Evolutionary conservation across 345 rosid species (phyloP), one percentile per base, ranked within the genome.

Genomic region (Citrus medica): DNA sequence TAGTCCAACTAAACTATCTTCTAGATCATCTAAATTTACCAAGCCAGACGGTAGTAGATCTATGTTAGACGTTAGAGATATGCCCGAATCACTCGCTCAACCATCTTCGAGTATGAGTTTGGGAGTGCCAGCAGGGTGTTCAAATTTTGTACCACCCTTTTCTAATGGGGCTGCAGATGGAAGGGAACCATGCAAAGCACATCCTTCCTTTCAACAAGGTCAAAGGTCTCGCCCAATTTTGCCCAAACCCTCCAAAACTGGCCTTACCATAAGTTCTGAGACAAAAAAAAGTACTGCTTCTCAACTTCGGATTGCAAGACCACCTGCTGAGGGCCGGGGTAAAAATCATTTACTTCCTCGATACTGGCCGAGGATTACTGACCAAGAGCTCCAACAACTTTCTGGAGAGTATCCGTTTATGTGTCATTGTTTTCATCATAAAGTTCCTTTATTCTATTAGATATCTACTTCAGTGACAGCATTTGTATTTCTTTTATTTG

Each of bases 291-390:
- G 83, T 40, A 55, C 78, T 19, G 67, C 81, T 74, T 73, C 89
- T 60, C 92, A 83, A 80, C 73, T 82, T 63, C 87, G 97, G 14
- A 86, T 89, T 22, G 91, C 95, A 67, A 90, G 98, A 81, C 93
- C 98, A 28, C 97, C 94, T 69, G 89, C 87, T 22, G 98, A 95
- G 81, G 98, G 97, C 3, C 85, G 94, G 64, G 98, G 98, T 69
- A 95, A 87, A 84, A 89, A 83, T 79, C 97, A 88, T 79, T 86
- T 95, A 60, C 98, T 95, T 92, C 97, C 97, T 25, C 91, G 98
- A 37, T 95, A 93, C 79, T 93, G 98, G 98, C 98, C 98, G 13
- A 89, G 92, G 81, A 90, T 93, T 69, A 95, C 98, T 33, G 98
- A 95, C 76, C 93, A 92, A 88, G 98, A 95, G 83, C 87, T 95